Evolutionary conservation across 257 asterid genomes (phyloP).

Genomic region (Solanum dulcamara): DNA sequence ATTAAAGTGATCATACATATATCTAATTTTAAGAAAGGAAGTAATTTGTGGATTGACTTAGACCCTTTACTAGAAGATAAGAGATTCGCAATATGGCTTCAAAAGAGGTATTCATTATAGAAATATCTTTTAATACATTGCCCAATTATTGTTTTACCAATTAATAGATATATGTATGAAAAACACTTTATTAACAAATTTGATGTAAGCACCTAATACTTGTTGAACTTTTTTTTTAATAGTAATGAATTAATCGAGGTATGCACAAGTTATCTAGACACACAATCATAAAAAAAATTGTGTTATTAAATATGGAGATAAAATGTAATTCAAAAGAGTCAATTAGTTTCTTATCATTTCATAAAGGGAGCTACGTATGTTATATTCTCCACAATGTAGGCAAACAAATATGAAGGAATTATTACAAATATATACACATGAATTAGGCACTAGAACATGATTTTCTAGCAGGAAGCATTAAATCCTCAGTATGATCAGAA

Average conservation of each 20-base stretch:
- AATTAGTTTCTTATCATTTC: neutral
- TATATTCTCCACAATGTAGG: neutral
- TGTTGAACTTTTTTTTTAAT: too few species aligned
- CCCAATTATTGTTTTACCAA: too few species aligned
- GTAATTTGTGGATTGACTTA: too few species aligned
- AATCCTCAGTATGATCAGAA: constrained; percentile 11
- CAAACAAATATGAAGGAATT: neutral
- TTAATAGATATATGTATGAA: neutral
- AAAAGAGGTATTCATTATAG: too few species aligned
- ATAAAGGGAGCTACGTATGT: neutral
- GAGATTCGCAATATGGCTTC: too few species aligned
- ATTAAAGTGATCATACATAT: too few species aligned
- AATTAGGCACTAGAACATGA: constrained; percentile 39
- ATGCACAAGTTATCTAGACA: neutral
- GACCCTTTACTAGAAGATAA: too few species aligned
- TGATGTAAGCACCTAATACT: too few species aligned
- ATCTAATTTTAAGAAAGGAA: too few species aligned
- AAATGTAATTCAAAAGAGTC: too few species aligned
- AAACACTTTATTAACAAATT: neutral
- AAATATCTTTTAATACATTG: too few species aligned
- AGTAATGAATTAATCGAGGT: neutral
- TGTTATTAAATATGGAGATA: neutral
- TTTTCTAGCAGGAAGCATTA: constrained; percentile 19
- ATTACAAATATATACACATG: neutral
- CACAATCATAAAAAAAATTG: too few species aligned